phyloP scores from a whole-genome alignment of 768 basidiomycete species.

The Psilocybe sp. region DNA sequence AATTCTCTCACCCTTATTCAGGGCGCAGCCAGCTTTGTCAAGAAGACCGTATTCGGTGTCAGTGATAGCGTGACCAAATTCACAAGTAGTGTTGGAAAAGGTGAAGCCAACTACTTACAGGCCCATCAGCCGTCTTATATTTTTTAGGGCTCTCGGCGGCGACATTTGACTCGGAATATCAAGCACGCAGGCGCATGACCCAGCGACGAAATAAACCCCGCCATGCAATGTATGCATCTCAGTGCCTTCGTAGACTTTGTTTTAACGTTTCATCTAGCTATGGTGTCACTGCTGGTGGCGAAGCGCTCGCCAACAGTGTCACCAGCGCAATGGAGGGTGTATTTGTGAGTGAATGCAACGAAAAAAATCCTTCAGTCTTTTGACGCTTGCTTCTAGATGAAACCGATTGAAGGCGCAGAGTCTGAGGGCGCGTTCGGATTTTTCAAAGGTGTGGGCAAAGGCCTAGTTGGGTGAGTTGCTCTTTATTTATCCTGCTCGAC shows the following conservation, averaged over 20 bases:
- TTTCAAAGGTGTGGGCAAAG: constrained; percentile 97
- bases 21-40: constrained; percentile 97
- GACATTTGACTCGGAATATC: constrained; percentile 95
- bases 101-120: constrained; percentile 29
- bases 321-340: constrained; percentile 97
- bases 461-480: constrained; percentile 78
- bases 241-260: not conserved
- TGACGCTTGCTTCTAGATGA: constrained; percentile 54
- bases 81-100: constrained; percentile 96
- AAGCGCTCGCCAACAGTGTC: constrained; percentile 90
- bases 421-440: constrained; percentile 92
- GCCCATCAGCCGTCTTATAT: not conserved
- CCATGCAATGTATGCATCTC: constrained; percentile 79
- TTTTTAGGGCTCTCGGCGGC: constrained; percentile 85
- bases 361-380: not conserved
- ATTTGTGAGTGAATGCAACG: constrained; percentile 46
- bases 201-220: constrained; percentile 93
- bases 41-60: constrained; percentile 97
- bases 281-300: constrained; percentile 93
- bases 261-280: constrained; percentile 49
- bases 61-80: constrained; percentile 98
- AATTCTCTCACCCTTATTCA: constrained; percentile 23
- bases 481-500: not conserved
- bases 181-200: constrained; percentile 81
- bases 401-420: constrained; percentile 97